A percentile compares a stretch with the other conserved stretches of the same genome.
Conservation (phyloP, 768 basidiomycete species). For the Tylopilus balloui region DNA sequence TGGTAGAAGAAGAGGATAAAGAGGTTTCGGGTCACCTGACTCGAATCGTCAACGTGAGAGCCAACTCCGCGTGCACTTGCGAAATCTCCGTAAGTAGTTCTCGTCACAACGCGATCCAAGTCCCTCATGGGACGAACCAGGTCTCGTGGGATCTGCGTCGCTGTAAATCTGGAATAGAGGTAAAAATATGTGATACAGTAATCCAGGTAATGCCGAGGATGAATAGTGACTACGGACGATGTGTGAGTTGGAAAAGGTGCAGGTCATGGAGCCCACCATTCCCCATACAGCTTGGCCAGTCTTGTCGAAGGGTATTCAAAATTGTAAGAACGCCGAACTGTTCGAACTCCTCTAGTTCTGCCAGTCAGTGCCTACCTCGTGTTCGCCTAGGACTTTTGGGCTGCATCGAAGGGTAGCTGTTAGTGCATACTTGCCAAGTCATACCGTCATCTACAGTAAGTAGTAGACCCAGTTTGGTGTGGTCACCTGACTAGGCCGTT, state of each 20-base stretch:
- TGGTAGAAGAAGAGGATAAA: slow-evolving; percentile 3
- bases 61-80: slow-evolving; percentile 4
- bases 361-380: not conserved
- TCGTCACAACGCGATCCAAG: not conserved
- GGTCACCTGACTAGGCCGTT: slow-evolving; percentile 16
- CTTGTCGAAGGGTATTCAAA: not conserved
- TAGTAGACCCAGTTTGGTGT: too few relatives aligned
- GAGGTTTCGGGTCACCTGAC: slow-evolving; percentile 5
- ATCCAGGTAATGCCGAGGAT: not conserved
- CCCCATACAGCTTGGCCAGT: too few relatives aligned
- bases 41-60: not conserved
- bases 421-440: too few relatives aligned
- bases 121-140: not conserved
- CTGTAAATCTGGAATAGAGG: not conserved
- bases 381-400: not conserved
- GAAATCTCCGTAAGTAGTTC: not conserved
- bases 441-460: too few relatives aligned
- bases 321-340: not conserved
- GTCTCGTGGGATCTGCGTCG: not conserved
- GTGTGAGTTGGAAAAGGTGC: not conserved
- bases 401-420: too few relatives aligned
- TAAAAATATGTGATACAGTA: too few relatives aligned
- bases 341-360: not conserved
- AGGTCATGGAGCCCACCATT: too few relatives aligned
- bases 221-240: not conserved